A percentile compares a stretch with the other conserved stretches of the same genome.
Conservation (phyloP, 768 basidiomycete species). For the Coprinellus micaceus region DNA sequence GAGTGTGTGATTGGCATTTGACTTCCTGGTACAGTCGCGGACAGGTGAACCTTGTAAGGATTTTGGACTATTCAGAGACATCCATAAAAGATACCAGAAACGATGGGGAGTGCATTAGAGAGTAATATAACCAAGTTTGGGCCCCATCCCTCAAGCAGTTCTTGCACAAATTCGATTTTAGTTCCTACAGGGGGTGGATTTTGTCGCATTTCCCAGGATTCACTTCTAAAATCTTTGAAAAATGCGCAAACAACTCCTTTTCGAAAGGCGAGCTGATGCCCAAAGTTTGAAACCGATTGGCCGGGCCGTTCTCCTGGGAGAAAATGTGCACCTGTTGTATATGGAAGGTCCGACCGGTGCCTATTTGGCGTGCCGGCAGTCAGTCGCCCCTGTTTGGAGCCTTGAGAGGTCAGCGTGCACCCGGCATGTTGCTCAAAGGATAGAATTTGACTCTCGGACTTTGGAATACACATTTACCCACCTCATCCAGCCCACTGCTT, state of each 20-base stretch:
- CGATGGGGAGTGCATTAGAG: not conserved
- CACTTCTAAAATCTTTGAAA: not conserved
- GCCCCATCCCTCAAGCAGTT: not conserved
- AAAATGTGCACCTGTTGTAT: not conserved
- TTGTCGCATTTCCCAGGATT: not conserved
- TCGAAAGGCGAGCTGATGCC: not conserved
- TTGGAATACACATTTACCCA: no score
- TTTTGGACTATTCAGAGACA: not conserved
- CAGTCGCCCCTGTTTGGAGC: not conserved
- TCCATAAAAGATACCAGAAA: not conserved
- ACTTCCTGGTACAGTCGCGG: slow-evolving; percentile 1
- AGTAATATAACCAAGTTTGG: not conserved
- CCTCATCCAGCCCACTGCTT: not conserved
- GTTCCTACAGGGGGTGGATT: not conserved
- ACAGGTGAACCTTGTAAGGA: not conserved
- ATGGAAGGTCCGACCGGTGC: not conserved
- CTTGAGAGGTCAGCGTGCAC: not conserved
- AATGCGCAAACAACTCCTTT: not conserved
- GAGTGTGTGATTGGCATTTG: no score
- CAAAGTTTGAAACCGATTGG: not conserved
- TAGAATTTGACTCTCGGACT: no score
- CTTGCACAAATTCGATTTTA: not conserved
- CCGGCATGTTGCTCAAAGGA: no score
- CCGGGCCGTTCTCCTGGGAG: not conserved
- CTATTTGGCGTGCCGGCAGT: not conserved